Conservation (phyloP, 176 grass and related monocot species). For the Triticum timopheevii region DNA sequence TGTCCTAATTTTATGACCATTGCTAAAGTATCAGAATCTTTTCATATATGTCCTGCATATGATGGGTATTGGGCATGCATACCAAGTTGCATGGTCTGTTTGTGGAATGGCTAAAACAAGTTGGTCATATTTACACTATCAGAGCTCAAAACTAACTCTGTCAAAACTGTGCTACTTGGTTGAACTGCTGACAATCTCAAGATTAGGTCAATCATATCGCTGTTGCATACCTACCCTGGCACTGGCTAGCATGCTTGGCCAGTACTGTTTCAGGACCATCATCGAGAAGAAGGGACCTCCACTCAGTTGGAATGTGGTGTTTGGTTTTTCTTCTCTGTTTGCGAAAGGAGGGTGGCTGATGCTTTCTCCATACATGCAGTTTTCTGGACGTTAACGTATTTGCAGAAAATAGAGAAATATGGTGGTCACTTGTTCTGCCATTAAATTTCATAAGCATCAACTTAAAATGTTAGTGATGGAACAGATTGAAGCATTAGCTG, state of each 20-base stretch:
- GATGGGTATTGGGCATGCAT: not conserved
- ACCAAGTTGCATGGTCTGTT: not conserved
- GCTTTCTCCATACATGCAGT: not conserved
- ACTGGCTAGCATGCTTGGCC: conserved; percentile 4
- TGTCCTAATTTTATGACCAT: not conserved
- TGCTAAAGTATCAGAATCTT: not conserved
- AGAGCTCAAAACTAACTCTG: not conserved
- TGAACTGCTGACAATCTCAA: conserved; percentile 5
- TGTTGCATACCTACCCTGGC: not conserved
- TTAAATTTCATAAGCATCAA: conserved; percentile 29
- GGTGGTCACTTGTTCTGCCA: not conserved
- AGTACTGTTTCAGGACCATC: not conserved
- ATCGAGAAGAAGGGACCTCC: conserved; percentile 25
- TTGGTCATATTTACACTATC: not conserved
- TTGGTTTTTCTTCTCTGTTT: conserved; percentile 14
- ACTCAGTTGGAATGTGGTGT: conserved; percentile 3
- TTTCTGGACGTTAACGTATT: conserved; percentile 9
- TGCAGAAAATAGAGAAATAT: not conserved
- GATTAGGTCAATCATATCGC: not conserved
- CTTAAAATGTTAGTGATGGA: conserved; percentile 49
- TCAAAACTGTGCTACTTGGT: not conserved
- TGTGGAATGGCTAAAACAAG: not conserved
- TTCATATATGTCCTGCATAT: not conserved
- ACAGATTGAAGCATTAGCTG: conserved; percentile 93
- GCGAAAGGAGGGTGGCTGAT: not conserved